Conservation (phyloP, 2,329 filamentous ascomycete species). For the Penicillium sclerotigenum region DNA sequence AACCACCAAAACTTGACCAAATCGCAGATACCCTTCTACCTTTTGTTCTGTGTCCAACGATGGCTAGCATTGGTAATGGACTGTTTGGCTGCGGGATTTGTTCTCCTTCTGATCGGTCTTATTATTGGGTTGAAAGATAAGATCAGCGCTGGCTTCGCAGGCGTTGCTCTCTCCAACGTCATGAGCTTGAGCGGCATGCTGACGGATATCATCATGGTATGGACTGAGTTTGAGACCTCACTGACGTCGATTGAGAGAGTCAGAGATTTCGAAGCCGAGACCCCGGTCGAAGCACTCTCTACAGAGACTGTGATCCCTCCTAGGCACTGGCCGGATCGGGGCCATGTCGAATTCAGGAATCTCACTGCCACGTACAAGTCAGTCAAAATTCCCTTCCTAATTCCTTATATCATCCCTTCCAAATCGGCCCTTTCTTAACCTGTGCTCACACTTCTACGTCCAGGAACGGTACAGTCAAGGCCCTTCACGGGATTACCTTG, state of each 20-base stretch:
- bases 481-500: conserved; percentile 2
- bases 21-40: conserved; percentile 20
- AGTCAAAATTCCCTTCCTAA: no score
- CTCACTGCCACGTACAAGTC: no score
- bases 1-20: no score
- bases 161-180: conserved; percentile 48
- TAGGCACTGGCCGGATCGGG: no score
- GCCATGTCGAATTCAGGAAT: no score
- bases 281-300: no score
- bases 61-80: conserved; percentile 24
- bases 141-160: conserved; percentile 42
- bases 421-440: no score
- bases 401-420: no score
- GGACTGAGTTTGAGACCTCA: conserved; percentile 53
- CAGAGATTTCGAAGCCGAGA: no score
- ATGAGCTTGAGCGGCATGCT: conserved; percentile 46
- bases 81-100: conserved; percentile 12
- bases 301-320: no score
- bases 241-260: conserved; percentile 8
- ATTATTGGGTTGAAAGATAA: conserved; percentile 20
- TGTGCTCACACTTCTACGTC: background rate
- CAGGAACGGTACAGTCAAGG: background rate
- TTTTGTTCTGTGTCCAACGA: conserved; percentile 18
- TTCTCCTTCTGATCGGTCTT: conserved; percentile 6
- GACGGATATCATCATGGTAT: conserved; percentile 44